Conservation (phyloP, 225 moss, liverwort and hornwort genomes). For the Ulota crispa region DNA sequence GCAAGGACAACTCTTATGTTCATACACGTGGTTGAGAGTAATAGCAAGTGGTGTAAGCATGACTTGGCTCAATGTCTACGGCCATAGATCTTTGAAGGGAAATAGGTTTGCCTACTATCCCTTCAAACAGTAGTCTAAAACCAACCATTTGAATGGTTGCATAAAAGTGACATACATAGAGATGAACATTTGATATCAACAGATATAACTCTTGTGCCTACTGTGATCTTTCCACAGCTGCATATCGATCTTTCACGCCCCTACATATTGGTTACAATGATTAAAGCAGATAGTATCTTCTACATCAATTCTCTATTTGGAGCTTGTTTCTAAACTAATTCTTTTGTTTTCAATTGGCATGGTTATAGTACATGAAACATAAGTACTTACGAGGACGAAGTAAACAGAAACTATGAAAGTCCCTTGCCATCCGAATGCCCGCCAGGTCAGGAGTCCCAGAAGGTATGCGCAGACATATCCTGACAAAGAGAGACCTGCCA, state of each 20-base stretch:
- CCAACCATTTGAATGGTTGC: not conserved
- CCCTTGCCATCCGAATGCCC: slow-evolving; percentile 83
- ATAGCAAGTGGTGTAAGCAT: not conserved
- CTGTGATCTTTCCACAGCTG: not conserved
- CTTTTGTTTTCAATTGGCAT: not conserved
- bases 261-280: not conserved
- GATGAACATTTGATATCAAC: not conserved
- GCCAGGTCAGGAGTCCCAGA: slow-evolving; percentile 84
- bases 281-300: not conserved
- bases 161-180: not conserved
- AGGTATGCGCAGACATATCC: slow-evolving; percentile 69
- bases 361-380: not conserved
- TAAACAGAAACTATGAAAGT: slow-evolving; percentile 60
- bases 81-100: not conserved
- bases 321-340: not conserved
- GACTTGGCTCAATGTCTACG: not conserved
- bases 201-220: not conserved
- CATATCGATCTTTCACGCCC: not conserved
- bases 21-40: not conserved
- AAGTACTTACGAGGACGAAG: slow-evolving; percentile 63
- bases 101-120: not conserved
- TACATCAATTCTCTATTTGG: not conserved
- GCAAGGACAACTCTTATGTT: not conserved
- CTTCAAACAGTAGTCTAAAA: not conserved
- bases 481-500: slow-evolving; percentile 70